phyloP scores from a whole-genome alignment of 2,329 filamentous ascomycete species.

The Fusarium stilboides region DNA sequence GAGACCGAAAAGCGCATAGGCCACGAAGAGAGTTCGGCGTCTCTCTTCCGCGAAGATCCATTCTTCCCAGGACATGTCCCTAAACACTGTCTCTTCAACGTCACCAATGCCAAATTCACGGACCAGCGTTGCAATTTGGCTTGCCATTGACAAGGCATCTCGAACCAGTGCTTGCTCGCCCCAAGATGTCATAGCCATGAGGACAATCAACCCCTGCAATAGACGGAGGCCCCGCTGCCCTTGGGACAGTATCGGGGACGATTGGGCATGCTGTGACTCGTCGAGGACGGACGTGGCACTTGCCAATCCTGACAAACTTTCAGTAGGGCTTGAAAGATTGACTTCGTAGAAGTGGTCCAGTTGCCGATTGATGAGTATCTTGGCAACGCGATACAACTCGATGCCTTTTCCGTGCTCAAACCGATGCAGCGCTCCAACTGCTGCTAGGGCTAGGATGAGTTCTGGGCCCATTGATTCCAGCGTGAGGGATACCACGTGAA shows the following conservation, averaged over 20 bases:
- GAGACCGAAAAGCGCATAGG: slow-evolving; percentile 1
- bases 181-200: slow-evolving; percentile 16
- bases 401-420: slow-evolving; percentile 5
- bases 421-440: slow-evolving; percentile 3
- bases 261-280: not conserved
- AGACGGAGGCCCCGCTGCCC: slow-evolving; percentile 6
- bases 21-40: slow-evolving; percentile 1
- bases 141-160: slow-evolving; percentile 4
- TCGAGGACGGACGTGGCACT: not conserved
- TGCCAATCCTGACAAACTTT: too few relatives aligned
- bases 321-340: not conserved
- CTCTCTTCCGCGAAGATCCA: slow-evolving; percentile 1
- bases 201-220: not conserved
- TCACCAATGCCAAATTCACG: not conserved
- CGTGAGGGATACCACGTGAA: slow-evolving; percentile 19
- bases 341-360: not conserved
- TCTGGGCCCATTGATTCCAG: slow-evolving; percentile 12
- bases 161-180: not conserved
- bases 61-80: not conserved
- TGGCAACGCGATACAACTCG: slow-evolving; percentile 6
- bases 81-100: too few relatives aligned
- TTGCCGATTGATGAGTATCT: not conserved
- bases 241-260: not conserved
- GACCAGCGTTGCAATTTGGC: not conserved
- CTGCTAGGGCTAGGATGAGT: slow-evolving; percentile 2